phyloP scores from a whole-genome alignment of 306 rosid species.

The Vigna nakashimae region DNA sequence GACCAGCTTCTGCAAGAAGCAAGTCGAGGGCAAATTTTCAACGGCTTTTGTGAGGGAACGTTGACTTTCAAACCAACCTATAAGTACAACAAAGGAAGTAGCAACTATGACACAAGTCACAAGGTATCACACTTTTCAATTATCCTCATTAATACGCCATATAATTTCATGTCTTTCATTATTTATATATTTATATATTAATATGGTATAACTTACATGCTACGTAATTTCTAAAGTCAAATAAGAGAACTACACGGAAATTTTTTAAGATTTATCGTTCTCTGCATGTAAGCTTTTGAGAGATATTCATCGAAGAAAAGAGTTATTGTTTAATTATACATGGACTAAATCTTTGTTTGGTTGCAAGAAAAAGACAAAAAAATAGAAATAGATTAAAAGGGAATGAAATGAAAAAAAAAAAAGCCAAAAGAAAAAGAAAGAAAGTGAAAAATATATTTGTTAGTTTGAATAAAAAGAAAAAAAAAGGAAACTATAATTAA shows the following conservation, averaged over 20 bases:
- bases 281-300: not conserved
- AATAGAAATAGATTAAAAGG: no score
- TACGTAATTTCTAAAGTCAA: constrained; percentile 4
- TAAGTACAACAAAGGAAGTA: constrained; percentile 74
- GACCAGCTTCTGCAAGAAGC: constrained; percentile 84
- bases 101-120: constrained; percentile 78
- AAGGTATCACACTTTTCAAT: constrained; percentile 52
- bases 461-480: no score
- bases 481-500: no score
- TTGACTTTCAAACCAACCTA: constrained; percentile 82
- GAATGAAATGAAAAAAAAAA: no score
- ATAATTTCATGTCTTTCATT: not conserved
- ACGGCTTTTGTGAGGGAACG: constrained; percentile 77
- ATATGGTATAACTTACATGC: not conserved
- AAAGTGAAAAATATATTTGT: no score
- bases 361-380: no score
- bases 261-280: not conserved
- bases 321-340: no score
- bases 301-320: no score
- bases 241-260: not conserved
- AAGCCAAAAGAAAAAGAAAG: no score
- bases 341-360: no score
- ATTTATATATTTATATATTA: not conserved
- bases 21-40: constrained; percentile 71
- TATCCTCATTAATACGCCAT: constrained; percentile 1